Evolutionary conservation across 257 asterid species (phyloP), one percentile per base, ranked within the genome.

Genomic region (Solanum pimpinellifolium): DNA sequence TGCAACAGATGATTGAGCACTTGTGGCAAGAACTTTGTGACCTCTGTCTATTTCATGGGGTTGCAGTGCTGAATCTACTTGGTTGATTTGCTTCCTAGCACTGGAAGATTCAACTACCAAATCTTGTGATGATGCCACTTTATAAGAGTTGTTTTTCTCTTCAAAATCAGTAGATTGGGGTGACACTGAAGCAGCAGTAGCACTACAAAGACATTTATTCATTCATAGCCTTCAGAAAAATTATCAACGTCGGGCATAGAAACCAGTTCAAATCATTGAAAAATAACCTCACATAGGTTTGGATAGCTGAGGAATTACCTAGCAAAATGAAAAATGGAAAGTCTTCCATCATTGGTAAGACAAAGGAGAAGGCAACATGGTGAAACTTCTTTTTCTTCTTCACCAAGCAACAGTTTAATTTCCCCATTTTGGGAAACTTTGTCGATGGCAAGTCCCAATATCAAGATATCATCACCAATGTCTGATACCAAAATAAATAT

Each of bases 351-450:
- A 93, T 92, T 84, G 77, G 99, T 93, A 83, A 94, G 88, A 88
- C 98, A 97, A 46, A 93, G 72, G 88, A 95, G 87, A 89, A 93
- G 89, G 91, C 99, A 95, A 88, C 95, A 94, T 46, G 99, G 99
- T 87, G 98, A 89, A 89, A 93, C 95, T 90, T 97, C 98, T 85
- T 85, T 93, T 89, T 93, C 98, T 85, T 87, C 91, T 81, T 93
- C 94, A 44, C 99, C 99, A 89, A 95, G 88, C 83, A 88, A 83
- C 72, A 95, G 86, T 77, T 85, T 88, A 85, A 88, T 87, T 83
- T 91, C 91, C 87, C 91, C 91, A 90, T 95, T 90, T 84, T 93
- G 97, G 85, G 96, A 92, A 92, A 90, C 93, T 92, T 92, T 93
- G 93, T 94, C 98, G 72, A 96, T 89, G 77, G 92, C 89, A 89